These are phyloP conservation scores for Scedosporium minutisporum DNA, from an alignment of 2,329 filamentous ascomycete genomes.

Conservation along the genomic window DNA sequence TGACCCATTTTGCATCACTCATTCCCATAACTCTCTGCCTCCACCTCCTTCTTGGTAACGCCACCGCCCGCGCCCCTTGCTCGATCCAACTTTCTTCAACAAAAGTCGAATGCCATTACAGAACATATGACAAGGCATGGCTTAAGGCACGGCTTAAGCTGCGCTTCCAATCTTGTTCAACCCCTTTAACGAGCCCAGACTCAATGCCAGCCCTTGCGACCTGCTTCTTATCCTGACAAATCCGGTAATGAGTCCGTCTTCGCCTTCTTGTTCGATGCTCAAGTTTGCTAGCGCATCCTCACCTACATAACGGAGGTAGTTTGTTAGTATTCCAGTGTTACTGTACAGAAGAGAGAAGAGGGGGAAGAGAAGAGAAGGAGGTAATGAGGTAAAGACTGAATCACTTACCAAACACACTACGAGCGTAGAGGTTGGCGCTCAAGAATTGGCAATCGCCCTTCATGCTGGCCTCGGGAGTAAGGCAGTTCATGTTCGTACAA, in stretches of 20 bases:
- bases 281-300: slow-evolving; percentile 97
- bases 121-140: not conserved
- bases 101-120: not conserved
- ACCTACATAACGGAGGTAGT: slow-evolving; percentile 40
- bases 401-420: slow-evolving; percentile 91
- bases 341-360: not conserved
- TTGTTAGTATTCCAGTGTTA: not conserved
- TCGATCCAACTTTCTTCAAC: not conserved
- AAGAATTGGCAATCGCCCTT: slow-evolving; percentile 98
- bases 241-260: slow-evolving; percentile 88
- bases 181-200: slow-evolving; percentile 88
- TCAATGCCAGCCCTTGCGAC: slow-evolving; percentile 88
- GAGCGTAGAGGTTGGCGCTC: slow-evolving; percentile 91
- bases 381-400: not conserved
- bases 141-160: slow-evolving; percentile 15
- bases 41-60: not conserved
- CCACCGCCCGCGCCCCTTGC: not conserved
- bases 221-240: slow-evolving; percentile 97
- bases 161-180: slow-evolving; percentile 66
- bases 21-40: not conserved
- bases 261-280: slow-evolving; percentile 95
- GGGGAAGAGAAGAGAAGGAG: not conserved
- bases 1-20: slow-evolving; percentile 2
- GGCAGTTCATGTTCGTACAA: slow-evolving; percentile 95
- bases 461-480: slow-evolving; percentile 91